A percentile compares a stretch with the other conserved stretches of the same genome.
phyloP scores from a whole-genome alignment of 2,329 filamentous ascomycete species.

The Calonectria pseudoreteaudii region DNA sequence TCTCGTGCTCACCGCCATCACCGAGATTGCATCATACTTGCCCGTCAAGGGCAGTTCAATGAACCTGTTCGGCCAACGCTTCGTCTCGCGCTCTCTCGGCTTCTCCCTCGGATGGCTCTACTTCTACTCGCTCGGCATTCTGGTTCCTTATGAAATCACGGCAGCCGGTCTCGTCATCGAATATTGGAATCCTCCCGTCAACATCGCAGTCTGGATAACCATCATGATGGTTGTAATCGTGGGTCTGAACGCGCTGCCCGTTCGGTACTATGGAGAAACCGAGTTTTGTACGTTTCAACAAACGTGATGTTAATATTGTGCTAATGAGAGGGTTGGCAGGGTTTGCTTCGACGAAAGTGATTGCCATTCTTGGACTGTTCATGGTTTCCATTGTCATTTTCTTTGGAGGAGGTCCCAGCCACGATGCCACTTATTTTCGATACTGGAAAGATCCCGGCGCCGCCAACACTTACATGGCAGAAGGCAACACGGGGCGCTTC shows the following conservation, averaged over 20 bases:
- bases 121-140: conserved; percentile 49
- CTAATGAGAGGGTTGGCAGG: background rate
- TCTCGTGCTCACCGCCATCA: conserved; percentile 61
- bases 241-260: background rate
- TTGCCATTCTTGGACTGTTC: background rate
- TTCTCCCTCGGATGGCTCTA: conserved; percentile 58
- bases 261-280: background rate
- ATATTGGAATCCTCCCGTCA: conserved; percentile 32
- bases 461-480: conserved; percentile 70
- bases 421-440: conserved; percentile 75
- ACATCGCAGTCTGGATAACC: conserved; percentile 28
- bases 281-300: background rate
- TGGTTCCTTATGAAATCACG: conserved; percentile 32
- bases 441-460: conserved; percentile 73
- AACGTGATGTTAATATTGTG: background rate
- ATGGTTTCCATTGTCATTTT: background rate
- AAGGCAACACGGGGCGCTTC: conserved; percentile 74
- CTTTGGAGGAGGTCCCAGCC: conserved; percentile 74
- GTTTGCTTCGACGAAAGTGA: conserved; percentile 1
- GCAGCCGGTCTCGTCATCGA: conserved; percentile 33
- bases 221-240: background rate
- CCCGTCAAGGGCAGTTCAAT: conserved; percentile 36
- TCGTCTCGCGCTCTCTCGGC: conserved; percentile 44
- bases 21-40: conserved; percentile 47
- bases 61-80: conserved; percentile 41